Conservation (phyloP, 805 yeast genomes). For the Scheffersomyces spartinae region DNA sequence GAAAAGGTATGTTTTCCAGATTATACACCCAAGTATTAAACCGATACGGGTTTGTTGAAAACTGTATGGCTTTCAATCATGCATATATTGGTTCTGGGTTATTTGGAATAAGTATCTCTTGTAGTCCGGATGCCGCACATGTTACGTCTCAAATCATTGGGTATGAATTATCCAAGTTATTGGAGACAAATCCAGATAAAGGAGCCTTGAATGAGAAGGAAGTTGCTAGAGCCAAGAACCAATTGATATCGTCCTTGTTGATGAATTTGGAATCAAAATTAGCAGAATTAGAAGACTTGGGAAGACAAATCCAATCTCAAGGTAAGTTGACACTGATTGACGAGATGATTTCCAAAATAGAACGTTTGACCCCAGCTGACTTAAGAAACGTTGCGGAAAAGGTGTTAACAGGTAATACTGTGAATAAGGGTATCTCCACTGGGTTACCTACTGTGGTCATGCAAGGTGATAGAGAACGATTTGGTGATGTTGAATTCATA, state of each 20-base stretch:
- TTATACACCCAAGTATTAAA: conserved; percentile 85
- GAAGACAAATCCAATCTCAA: conserved; percentile 85
- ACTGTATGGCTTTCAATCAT: conserved; percentile 80
- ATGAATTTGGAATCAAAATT: conserved; percentile 90
- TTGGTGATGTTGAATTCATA: conserved; percentile 71
- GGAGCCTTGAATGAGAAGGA: conserved; percentile 61
- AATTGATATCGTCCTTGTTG: conserved; percentile 71
- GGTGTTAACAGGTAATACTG: conserved; percentile 59
- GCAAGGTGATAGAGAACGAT: conserved; percentile 77
- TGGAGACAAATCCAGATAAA: conserved; percentile 21
- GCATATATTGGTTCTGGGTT: conserved; percentile 84
- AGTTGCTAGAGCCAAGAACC: conserved; percentile 85
- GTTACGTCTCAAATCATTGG: conserved; percentile 72
- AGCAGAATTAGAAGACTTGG: conserved; percentile 92
- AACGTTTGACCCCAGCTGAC: conserved; percentile 53
- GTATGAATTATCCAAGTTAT: conserved; percentile 22
- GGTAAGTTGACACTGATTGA: conserved; percentile 61
- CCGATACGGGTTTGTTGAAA: conserved; percentile 84
- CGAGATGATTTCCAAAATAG: conserved; percentile 77
- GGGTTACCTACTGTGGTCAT: conserved; percentile 77
- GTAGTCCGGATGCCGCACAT: conserved; percentile 79
- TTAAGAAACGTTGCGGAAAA: conserved; percentile 62
- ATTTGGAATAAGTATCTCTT: conserved; percentile 78
- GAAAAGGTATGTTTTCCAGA: conserved; percentile 96
- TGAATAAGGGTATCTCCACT: conserved; percentile 29